phyloP scores from a whole-genome alignment of 106 monocot species.

The Xerophyta viscosa region DNA sequence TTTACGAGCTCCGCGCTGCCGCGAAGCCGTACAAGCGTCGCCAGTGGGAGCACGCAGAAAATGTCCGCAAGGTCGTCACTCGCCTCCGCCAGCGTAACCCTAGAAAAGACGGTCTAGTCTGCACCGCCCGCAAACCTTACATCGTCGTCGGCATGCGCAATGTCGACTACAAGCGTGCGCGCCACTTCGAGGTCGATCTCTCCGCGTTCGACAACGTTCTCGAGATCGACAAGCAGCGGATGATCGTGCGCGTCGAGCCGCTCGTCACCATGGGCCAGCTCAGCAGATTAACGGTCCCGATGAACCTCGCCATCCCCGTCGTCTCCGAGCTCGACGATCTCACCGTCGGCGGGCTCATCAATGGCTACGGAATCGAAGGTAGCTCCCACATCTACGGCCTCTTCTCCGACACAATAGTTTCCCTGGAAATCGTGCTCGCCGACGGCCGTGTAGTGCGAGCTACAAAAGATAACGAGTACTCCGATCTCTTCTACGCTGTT shows the following conservation, averaged over 20 bases:
- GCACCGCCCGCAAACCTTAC: conserved; percentile 9
- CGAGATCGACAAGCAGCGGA: conserved; percentile 1
- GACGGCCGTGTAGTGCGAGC: conserved; percentile 4
- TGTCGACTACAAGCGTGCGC: conserved; percentile 10
- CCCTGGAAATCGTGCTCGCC: conserved; percentile 7
- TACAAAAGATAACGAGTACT: conserved; percentile 12
- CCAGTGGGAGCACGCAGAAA: background rate
- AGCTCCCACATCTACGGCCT: conserved; percentile 14
- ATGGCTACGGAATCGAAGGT: conserved; percentile 13
- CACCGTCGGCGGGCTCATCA: conserved; percentile 8
- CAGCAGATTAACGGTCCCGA: conserved; percentile 1
- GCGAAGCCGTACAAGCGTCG: conserved; percentile 6
- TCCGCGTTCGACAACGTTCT: conserved; percentile 7
- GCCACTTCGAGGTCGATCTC: conserved; percentile 13
- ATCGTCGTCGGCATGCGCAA: conserved; percentile 11
- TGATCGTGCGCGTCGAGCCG: conserved; percentile 6
- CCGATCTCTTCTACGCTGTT: conserved; percentile 11
- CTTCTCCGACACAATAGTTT: conserved; percentile 5
- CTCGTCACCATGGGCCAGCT: conserved; percentile 8
- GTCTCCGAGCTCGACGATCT: conserved; percentile 11
- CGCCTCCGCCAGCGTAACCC: conserved; percentile 1
- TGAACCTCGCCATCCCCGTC: conserved; percentile 7
- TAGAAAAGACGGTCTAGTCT: conserved; percentile 7
- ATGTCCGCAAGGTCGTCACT: conserved; percentile 3
- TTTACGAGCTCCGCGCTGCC: conserved; percentile 3